Conservation (phyloP, 345 rosid species). For the Acer yangbiense region DNA sequence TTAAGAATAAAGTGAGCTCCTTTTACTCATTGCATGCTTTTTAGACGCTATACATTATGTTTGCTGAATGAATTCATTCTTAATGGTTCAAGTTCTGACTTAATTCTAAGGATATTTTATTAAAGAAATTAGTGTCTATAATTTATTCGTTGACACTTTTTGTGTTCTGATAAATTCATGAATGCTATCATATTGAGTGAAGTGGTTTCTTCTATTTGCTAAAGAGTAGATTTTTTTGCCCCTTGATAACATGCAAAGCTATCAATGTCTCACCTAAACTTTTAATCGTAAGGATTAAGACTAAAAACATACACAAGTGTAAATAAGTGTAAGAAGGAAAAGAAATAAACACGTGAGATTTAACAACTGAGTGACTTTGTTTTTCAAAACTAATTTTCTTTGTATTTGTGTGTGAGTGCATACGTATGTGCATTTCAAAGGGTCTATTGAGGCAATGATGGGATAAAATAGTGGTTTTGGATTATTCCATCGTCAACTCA, state of each 20-base stretch:
- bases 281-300: background rate
- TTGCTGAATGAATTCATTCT: constrained; percentile 2
- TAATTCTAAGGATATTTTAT: background rate
- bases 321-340: background rate
- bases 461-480: background rate
- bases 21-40: constrained; percentile 18
- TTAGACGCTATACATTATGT: background rate
- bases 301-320: background rate
- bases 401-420: background rate
- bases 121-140: background rate
- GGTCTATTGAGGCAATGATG: background rate
- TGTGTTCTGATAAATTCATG: background rate
- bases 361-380: background rate
- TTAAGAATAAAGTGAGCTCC: constrained; percentile 76
- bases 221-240: background rate
- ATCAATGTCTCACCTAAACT: background rate
- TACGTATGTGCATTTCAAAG: background rate
- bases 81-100: background rate
- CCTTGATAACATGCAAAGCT: background rate
- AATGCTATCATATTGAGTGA: background rate
- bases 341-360: background rate
- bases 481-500: background rate
- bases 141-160: constrained; percentile 4
- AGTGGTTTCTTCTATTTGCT: constrained; percentile 2
- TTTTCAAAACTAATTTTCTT: background rate